Conservation (phyloP, 2,329 filamentous ascomycete species). For the Diaporthe ilicicola region DNA sequence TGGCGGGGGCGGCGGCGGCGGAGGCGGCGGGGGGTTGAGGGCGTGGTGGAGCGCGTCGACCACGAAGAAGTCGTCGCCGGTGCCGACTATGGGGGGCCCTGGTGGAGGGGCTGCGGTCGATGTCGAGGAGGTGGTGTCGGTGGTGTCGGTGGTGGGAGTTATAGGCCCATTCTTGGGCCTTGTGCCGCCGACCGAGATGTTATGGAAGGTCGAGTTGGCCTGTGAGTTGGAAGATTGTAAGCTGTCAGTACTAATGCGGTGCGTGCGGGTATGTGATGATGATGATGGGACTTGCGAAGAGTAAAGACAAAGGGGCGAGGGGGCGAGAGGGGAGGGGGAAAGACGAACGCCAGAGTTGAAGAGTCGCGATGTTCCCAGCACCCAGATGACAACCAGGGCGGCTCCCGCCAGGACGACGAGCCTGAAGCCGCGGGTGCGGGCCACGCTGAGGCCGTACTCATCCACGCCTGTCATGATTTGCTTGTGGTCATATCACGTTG, state of each 20-base stretch:
- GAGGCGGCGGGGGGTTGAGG: conserved; percentile 26
- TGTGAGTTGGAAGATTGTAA: neutral
- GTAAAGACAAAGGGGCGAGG: neutral
- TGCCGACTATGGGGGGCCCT: conserved; percentile 19
- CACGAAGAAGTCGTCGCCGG: conserved; percentile 31
- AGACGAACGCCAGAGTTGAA: conserved; percentile 22
- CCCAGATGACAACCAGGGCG: conserved; percentile 29
- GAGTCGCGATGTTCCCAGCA: conserved; percentile 20
- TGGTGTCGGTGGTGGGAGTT: neutral
- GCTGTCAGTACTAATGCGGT: neutral
- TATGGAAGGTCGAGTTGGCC: conserved; percentile 29
- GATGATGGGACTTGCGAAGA: neutral
- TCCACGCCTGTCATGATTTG: conserved; percentile 27
- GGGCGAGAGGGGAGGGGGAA: neutral
- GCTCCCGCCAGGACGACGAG: conserved; percentile 27
- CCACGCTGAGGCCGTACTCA: conserved; percentile 23
- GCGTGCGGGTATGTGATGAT: too few species aligned
- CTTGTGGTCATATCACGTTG: conserved; percentile 12
- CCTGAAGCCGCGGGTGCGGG: conserved; percentile 27
- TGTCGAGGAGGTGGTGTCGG: neutral
- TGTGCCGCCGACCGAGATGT: conserved; percentile 28
- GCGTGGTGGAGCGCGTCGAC: conserved; percentile 28
- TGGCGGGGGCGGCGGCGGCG: conserved; percentile 25
- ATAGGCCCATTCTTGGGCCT: too few species aligned
- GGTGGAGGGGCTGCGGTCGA: neutral